phyloP scores from a whole-genome alignment of 2,329 filamentous ascomycete species.

The Zymoseptoria passerinii region DNA sequence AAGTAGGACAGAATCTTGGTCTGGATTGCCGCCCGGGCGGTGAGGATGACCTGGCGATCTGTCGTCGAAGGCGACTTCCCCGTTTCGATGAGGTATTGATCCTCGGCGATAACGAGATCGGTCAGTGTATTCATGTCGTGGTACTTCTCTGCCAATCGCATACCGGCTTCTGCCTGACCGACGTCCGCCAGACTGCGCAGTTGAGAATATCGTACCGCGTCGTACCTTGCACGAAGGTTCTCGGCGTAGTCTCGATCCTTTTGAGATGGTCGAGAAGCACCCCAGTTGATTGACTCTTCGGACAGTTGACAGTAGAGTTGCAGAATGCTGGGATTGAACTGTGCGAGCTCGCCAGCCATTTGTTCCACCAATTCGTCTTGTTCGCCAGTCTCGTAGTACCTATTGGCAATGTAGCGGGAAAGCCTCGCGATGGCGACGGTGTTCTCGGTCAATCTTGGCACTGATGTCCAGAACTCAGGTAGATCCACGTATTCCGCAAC shows the following conservation, averaged over 20 bases:
- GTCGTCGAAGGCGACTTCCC: slow-evolving; percentile 11
- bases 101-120: slow-evolving; percentile 40
- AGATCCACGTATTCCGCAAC: slow-evolving; percentile 57
- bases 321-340: slow-evolving; percentile 47
- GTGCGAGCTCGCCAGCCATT: slow-evolving; percentile 42
- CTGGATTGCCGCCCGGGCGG: slow-evolving; percentile 32
- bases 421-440: slow-evolving; percentile 32
- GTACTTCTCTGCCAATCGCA: slow-evolving; percentile 55
- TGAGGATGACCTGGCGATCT: background rate
- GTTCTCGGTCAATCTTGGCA: slow-evolving; percentile 37
- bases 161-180: slow-evolving; percentile 49
- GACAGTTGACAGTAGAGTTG: slow-evolving; percentile 51
- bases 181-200: slow-evolving; percentile 39
- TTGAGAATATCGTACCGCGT: slow-evolving; percentile 35
- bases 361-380: slow-evolving; percentile 23
- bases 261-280: slow-evolving; percentile 43
- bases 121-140: slow-evolving; percentile 56
- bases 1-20: slow-evolving; percentile 46
- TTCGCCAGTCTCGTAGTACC: slow-evolving; percentile 33
- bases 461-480: slow-evolving; percentile 80
- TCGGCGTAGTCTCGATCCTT: slow-evolving; percentile 42
- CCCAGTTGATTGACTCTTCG: slow-evolving; percentile 53
- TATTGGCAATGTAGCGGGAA: slow-evolving; percentile 34
- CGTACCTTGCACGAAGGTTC: slow-evolving; percentile 37
- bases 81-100: slow-evolving; percentile 31